Base-by-base conservation (phyloP, 75 land plant genomes). In the Cryptomeria japonica region DNA sequence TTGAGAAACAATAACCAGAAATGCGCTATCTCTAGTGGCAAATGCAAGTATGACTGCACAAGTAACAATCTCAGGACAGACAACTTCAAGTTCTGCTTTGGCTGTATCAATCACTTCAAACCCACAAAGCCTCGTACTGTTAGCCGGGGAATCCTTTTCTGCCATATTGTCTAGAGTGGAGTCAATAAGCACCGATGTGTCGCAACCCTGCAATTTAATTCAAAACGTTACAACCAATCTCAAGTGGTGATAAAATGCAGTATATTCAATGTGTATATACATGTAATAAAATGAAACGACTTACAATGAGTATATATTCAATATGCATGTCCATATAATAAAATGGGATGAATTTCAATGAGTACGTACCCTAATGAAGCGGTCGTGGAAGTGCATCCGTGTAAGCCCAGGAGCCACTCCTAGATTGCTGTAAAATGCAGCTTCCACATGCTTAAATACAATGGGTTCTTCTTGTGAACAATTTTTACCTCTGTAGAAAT, bases 41-140 rank as follows among this genome's bases (percentile, higher is more conserved):
- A 93, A 90, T 84, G 90, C 91, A 28, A 95, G 88, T 38, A 94
- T 90, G 86, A 94, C 95, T 41, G 95, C 95, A 86, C 95, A 94
- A 18, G 97, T 94, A 77, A 95, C 97, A 16, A 87, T 89, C 32
- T 87, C 92, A 5, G 95, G 94, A 73, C 97, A 95, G 15, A 89
- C 83, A 3, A 80, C 44, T 58, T 94, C 97, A 18, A 95, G 91
- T 53, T 91, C 70, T 16, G 89, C 68, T 90, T 95, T 95, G 0
- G 91, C 92, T 18, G 93, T 88, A 19, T 94, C 91, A 55, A 90
- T 90, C 49, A 90, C 78, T 2, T 88, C 87, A 56, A 83, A 88
- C 9, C 90, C 91, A 10, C 84, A 83, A n/a, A 90, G 68, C 36
- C 86, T 68, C 47, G n/a, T 44, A 42, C 28, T 47, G 83, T 90